Evolutionary conservation across 2,329 filamentous ascomycete species (phyloP).

Genomic region (Exserohilum turcica): DNA sequence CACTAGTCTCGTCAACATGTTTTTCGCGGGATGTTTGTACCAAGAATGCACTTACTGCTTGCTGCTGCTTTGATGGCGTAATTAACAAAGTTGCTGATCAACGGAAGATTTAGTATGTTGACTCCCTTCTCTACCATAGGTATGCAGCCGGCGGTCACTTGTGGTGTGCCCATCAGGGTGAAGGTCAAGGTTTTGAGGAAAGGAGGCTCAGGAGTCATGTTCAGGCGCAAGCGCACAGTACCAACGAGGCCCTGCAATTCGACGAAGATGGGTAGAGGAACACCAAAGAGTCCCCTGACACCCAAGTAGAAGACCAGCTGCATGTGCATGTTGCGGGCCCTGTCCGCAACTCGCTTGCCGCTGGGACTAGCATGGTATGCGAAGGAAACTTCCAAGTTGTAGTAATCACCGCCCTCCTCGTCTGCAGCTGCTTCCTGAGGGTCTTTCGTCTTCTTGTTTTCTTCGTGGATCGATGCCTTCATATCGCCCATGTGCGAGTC

Average conservation of each 20-base stretch:
- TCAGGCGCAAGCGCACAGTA: constrained; percentile 79
- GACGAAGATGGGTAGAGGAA: constrained; percentile 85
- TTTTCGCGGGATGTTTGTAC: too few species aligned
- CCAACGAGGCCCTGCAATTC: constrained; percentile 90
- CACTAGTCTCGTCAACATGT: constrained; percentile 54
- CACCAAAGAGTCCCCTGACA: constrained; percentile 83
- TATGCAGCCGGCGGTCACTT: constrained; percentile 85
- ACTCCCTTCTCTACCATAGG: constrained; percentile 91
- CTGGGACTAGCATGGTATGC: constrained; percentile 88
- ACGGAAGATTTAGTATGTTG: constrained; percentile 86
- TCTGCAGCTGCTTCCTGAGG: constrained; percentile 85
- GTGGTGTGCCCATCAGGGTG: constrained; percentile 91
- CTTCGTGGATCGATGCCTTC: constrained; percentile 77
- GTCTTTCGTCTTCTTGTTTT: constrained; percentile 81
- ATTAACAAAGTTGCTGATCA: constrained; percentile 97
- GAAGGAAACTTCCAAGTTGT: constrained; percentile 88
- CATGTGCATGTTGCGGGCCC: constrained; percentile 96
- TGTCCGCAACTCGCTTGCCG: constrained; percentile 71
- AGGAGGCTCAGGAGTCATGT: constrained; percentile 87
- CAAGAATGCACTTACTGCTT: constrained; percentile 50
- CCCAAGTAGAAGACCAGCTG: constrained; percentile 93
- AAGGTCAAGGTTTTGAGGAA: constrained; percentile 92
- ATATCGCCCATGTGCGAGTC: constrained; percentile 81
- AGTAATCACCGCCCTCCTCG: constrained; percentile 88
- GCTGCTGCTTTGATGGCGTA: constrained; percentile 88